phyloP scores from a whole-genome alignment of 2,329 filamentous ascomycete genomes.

The Fusarium lateritium region DNA sequence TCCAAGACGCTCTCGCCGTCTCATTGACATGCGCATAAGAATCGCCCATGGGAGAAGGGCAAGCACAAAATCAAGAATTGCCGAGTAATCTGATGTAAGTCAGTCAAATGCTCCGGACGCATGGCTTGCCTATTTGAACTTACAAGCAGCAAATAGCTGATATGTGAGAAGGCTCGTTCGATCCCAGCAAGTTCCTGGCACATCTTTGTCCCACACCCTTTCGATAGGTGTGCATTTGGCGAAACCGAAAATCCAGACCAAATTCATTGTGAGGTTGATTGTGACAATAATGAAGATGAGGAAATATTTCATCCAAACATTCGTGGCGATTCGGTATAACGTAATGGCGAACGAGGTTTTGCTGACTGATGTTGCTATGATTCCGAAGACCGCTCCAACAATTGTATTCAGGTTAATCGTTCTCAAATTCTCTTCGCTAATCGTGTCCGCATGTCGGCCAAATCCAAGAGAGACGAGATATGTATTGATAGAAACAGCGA shows the following conservation, averaged over 20 bases:
- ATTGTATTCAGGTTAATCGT: conserved; percentile 50
- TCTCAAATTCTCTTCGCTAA: conserved; percentile 43
- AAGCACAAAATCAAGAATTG: conserved; percentile 53
- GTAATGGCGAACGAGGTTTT: conserved; percentile 59
- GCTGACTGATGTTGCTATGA: conserved; percentile 55
- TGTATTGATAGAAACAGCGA: conserved; percentile 52
- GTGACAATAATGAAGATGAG: conserved; percentile 53
- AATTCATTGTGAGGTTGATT: conserved; percentile 54
- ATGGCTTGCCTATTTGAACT: not conserved
- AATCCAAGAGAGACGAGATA: conserved; percentile 53
- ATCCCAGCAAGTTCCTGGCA: conserved; percentile 53
- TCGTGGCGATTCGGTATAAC: conserved; percentile 51
- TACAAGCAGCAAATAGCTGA: conserved; percentile 54
- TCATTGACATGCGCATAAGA: conserved; percentile 53
- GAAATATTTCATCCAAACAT: conserved; percentile 49
- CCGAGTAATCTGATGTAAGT: conserved; percentile 51
- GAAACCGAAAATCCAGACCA: conserved; percentile 55
- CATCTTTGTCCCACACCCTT: conserved; percentile 47
- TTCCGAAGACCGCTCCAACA: conserved; percentile 50
- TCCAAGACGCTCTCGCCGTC: conserved; percentile 53
- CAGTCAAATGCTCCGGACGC: not conserved
- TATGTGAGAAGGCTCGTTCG: conserved; percentile 44
- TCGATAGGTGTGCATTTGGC: conserved; percentile 51
- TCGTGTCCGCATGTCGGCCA: conserved; percentile 43
- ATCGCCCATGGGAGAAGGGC: conserved; percentile 55